Base-by-base conservation (phyloP, 768 basidiomycete species). In the Paxillus involutus region DNA sequence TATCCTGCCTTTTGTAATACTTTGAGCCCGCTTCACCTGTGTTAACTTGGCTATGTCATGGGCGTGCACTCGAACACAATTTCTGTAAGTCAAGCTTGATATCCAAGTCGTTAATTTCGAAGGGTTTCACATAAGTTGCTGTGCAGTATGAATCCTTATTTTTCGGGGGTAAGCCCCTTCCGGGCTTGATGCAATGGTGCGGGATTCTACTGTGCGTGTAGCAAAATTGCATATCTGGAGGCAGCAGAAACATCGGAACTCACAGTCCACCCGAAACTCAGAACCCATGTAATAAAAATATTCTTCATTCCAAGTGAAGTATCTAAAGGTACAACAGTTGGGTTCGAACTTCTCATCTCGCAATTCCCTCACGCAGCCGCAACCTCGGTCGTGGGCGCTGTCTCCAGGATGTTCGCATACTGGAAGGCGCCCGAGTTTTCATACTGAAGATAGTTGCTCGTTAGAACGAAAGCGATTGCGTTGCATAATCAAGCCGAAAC, bases 351-450 rank as follows among this genome's bases (percentile, higher is more conserved):
- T 48, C 49, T 39, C 19, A 11, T 24, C 32, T 45, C 30, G 3
- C n/a, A 2, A 16, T 14, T 13, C 12, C 10, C 32, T 68, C 45
- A 69, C 43, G 62, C 64, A 44, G 3, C 53, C 2, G 47, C 37
- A 12, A 49, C 49, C n/a, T 57, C 64, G 13, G 52, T 30, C 1
- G 47, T 50, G 33, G 49, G 59, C 35, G 16, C 52, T 3, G 30
- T 43, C 32, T 72, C 73, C 12, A 82, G 66, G 4, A 77, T 80
- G 62, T 82, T 73, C 13, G 89, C 89, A 61, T 91, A 91, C 63
- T 91, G 89, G 70, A 91, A 91, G 59, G 90, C 82, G 50, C 76
- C 77, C 8, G 90, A 91, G 60, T 89, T 90, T 70, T 91, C 90
- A 60, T 90, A 83, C 90, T 91, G 58, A 10, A 41, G 26, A 8